These are phyloP conservation scores for Ganoderma sinense DNA, from an alignment of 1,284 basidiomycete species.

Conservation along the genomic window DNA sequence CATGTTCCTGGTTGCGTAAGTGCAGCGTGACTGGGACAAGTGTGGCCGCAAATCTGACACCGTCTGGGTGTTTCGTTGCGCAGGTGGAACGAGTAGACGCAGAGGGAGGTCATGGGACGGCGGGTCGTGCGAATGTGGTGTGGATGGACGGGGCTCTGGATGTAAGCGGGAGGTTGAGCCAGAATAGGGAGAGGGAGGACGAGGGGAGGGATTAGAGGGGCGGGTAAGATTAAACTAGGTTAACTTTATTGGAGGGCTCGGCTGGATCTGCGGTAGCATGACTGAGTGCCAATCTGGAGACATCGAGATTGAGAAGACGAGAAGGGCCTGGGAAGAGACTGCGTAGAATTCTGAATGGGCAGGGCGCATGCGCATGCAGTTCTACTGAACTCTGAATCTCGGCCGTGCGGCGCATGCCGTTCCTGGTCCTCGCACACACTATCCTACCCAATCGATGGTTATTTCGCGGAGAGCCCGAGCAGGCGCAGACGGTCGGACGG, in stretches of 20 bases:
- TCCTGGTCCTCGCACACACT: neutral
- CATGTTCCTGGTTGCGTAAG: conserved; percentile 90
- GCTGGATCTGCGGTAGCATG: conserved; percentile 16
- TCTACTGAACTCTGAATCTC: conserved; percentile 13
- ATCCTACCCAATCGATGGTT: conserved; percentile 1
- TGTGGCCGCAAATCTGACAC: neutral
- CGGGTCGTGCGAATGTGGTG: conserved; percentile 18
- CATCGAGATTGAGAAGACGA: conserved; percentile 21
- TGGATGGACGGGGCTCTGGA: conserved; percentile 1
- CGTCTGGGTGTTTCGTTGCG: conserved; percentile 16
- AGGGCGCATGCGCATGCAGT: conserved; percentile 6
- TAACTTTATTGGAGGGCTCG: conserved; percentile 20
- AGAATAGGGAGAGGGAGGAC: conserved; percentile 8
- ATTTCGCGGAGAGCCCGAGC: conserved; percentile 1
- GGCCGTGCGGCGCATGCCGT: neutral
- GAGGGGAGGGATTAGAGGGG: neutral
- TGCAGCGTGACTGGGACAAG: conserved; percentile 34
- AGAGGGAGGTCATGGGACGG: conserved; percentile 15
- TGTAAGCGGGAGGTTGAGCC: conserved; percentile 1
- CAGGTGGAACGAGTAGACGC: conserved; percentile 85
- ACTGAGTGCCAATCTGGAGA: conserved; percentile 22
- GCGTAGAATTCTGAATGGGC: conserved; percentile 4
- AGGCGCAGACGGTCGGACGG: neutral
- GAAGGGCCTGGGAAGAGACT: conserved; percentile 20
- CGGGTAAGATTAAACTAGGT: conserved; percentile 7